A percentile compares a stretch with the other conserved stretches of the same genome.
phyloP scores from a whole-genome alignment of 2,329 filamentous ascomycete genomes.

The Fusarium sp. region DNA sequence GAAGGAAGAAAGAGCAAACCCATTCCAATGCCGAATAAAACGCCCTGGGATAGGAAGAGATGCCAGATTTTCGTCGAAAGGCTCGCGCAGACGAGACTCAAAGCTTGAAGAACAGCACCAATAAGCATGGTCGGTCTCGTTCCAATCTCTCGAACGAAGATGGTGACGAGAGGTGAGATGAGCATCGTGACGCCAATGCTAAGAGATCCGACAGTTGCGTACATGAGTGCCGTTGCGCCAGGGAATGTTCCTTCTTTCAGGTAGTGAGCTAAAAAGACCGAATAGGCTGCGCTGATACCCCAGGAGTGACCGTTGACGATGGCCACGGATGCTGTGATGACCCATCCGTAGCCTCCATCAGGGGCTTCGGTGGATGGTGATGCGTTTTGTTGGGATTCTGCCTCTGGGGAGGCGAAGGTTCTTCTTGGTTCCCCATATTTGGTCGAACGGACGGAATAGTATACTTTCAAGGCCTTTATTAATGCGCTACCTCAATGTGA shows the following conservation, averaged over 20 bases:
- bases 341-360: slow-evolving; percentile 66
- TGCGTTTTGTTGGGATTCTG: neutral
- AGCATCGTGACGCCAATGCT: slow-evolving; percentile 60
- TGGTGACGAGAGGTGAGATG: slow-evolving; percentile 55
- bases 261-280: slow-evolving; percentile 69
- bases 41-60: slow-evolving; percentile 69
- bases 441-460: neutral
- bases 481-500: neutral
- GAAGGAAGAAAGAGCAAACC: slow-evolving; percentile 68
- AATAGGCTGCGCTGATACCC: slow-evolving; percentile 60
- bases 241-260: slow-evolving; percentile 63
- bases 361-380: neutral
- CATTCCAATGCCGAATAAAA: slow-evolving; percentile 71
- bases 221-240: slow-evolving; percentile 64
- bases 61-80: slow-evolving; percentile 69
- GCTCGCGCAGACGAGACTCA: slow-evolving; percentile 64
- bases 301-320: slow-evolving; percentile 54
- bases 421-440: neutral
- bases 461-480: neutral
- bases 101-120: slow-evolving; percentile 64
- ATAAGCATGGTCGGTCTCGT: slow-evolving; percentile 58
- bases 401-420: neutral
- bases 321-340: slow-evolving; percentile 48
- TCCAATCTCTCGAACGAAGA: slow-evolving; percentile 47
- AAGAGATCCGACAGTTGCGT: slow-evolving; percentile 70